Evolutionary conservation across 306 rosid genomes (phyloP), one percentile per base, ranked within the genome.

Genomic region (Lupinus albus): DNA sequence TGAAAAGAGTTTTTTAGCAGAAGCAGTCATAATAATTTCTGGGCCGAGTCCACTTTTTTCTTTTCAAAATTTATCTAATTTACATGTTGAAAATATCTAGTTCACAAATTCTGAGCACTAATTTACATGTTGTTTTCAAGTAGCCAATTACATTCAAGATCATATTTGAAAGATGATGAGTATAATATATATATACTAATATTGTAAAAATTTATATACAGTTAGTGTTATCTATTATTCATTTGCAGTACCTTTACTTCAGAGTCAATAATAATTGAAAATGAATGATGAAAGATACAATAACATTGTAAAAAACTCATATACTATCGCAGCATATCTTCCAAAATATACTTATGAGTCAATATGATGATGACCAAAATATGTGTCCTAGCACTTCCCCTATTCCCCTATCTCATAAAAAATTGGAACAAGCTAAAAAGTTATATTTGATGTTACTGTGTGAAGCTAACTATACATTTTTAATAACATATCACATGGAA

Each of bases 111-210:
- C 4, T 15, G 51, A 72, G 15, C 44, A 52, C 64, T 52, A 28
- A 72, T 53, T 63, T 42, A 62, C 12, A 8, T 39, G 77, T 63
- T 51, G 35, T 53, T 72, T 62, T 61, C 55, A 62, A 51, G 70
- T 52, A 52, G 32, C 57, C 55, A 62, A 51, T 64, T 54, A 13
- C 17, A 25, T 73, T 74, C 10, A 55, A 72, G 72, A 74, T 64
- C 78, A 11, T 41, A 67, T 57, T 74, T n/a, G n/a, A n/a, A n/a
- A n/a, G n/a, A n/a, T n/a, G n/a, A n/a, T n/a, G n/a, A n/a, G n/a
- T n/a, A n/a, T n/a, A n/a, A n/a, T n/a, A n/a, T n/a, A n/a, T n/a
- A n/a, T n/a, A n/a, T n/a, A n/a, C n/a, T n/a, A n/a, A n/a, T n/a
- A n/a, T n/a, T n/a, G n/a, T n/a, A n/a, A n/a, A n/a, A n/a, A n/a